phyloP scores from a whole-genome alignment of 2,329 filamentous ascomycete species.

The Beauveria rudraprayagi region DNA sequence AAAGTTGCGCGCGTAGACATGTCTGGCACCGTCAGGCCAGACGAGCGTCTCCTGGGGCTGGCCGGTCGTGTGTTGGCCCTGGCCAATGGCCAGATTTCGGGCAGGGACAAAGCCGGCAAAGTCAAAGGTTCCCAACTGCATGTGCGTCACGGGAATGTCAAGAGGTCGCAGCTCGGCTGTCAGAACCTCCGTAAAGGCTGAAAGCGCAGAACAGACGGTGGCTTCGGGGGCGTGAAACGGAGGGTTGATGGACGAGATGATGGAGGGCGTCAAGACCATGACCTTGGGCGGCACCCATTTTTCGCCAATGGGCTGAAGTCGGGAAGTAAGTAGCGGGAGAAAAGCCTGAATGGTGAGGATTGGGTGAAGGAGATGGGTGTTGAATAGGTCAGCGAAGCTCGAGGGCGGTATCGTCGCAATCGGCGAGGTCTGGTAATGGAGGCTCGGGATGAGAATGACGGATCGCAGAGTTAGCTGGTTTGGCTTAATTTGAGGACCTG shows the following conservation, averaged over 20 bases:
- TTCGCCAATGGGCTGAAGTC: slow-evolving; percentile 45
- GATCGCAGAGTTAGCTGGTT: slow-evolving; percentile 72
- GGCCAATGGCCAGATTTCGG: slow-evolving; percentile 24
- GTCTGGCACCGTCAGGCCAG: slow-evolving; percentile 55
- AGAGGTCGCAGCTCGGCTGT: slow-evolving; percentile 70
- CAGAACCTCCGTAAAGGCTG: slow-evolving; percentile 75
- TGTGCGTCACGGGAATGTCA: slow-evolving; percentile 70
- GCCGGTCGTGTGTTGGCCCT: slow-evolving; percentile 34
- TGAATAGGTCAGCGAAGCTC: slow-evolving; percentile 81
- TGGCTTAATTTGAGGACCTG: slow-evolving; percentile 66
- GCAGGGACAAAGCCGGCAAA: slow-evolving; percentile 56
- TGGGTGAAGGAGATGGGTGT: slow-evolving; percentile 83
- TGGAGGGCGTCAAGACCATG: slow-evolving; percentile 69
- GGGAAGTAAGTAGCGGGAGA: slow-evolving; percentile 64
- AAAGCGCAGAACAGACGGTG: slow-evolving; percentile 76
- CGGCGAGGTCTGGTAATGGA: slow-evolving; percentile 72
- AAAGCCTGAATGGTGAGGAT: slow-evolving; percentile 85
- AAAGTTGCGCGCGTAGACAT: slow-evolving; percentile 57
- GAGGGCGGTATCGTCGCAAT: slow-evolving; percentile 80
- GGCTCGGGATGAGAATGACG: slow-evolving; percentile 74
- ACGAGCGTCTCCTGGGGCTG: slow-evolving; percentile 42
- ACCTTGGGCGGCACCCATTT: slow-evolving; percentile 55
- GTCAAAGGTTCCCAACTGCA: slow-evolving; percentile 89
- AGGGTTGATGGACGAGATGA: slow-evolving; percentile 70
- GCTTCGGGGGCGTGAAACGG: slow-evolving; percentile 82